A percentile compares a stretch with the other conserved stretches of the same genome.
These are phyloP conservation scores for Globisporangium cederbergense DNA, from an alignment of 352 stramenopile species.

Conservation along the genomic window DNA sequence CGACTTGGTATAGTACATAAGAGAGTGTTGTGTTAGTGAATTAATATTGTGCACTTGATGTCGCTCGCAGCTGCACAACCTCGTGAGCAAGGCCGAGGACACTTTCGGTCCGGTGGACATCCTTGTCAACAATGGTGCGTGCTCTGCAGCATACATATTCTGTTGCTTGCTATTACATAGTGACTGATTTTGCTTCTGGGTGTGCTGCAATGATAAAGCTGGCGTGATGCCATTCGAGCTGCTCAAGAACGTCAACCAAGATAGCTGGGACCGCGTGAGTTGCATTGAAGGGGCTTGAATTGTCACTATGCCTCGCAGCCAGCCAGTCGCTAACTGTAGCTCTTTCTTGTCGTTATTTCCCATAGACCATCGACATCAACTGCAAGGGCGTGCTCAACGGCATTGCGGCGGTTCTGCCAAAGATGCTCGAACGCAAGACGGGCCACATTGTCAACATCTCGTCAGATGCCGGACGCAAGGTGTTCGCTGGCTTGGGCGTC, in stretches of 20 bases:
- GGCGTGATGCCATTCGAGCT: slow-evolving; percentile 93
- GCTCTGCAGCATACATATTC: background rate
- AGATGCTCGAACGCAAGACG: slow-evolving; percentile 70
- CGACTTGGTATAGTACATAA: no score
- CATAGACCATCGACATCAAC: slow-evolving; percentile 90
- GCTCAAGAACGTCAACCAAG: slow-evolving; percentile 87
- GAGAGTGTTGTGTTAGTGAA: background rate
- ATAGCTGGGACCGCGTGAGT: slow-evolving; percentile 81
- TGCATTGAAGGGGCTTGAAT: background rate
- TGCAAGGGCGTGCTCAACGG: slow-evolving; percentile 91
- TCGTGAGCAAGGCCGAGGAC: slow-evolving; percentile 57
- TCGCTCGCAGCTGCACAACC: slow-evolving; percentile 36
- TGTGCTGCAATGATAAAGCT: slow-evolving; percentile 27
- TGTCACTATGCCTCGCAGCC: no score
- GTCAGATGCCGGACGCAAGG: slow-evolving; percentile 77
- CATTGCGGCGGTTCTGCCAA: slow-evolving; percentile 65
- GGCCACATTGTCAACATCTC: slow-evolving; percentile 88
- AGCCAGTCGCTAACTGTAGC: background rate
- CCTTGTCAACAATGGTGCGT: slow-evolving; percentile 83
- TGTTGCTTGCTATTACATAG: background rate
- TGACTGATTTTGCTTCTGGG: background rate
- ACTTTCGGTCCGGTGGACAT: slow-evolving; percentile 79
- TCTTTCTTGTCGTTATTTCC: background rate
- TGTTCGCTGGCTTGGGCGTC: slow-evolving; percentile 81
- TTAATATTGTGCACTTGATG: no score